Evolutionary conservation across 2,329 filamentous ascomycete species (phyloP), one percentile per base, ranked within the genome.

Genomic region (Paecilomyces sp.): DNA sequence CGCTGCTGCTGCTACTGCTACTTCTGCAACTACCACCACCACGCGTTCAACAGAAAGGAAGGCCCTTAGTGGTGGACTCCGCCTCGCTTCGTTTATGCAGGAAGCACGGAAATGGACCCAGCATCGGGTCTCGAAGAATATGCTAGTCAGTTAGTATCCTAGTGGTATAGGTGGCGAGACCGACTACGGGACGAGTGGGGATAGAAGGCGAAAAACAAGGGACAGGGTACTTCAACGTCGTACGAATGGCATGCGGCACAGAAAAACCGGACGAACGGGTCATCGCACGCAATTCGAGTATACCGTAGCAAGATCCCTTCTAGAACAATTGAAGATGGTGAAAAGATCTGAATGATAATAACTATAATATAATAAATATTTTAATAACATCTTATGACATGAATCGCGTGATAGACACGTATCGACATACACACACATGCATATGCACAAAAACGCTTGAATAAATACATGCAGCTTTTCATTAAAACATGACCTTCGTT

Each of bases 401-500:
- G n/a, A 47, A 47, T 47, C n/a, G 18, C 18, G 5, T 33, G 3
- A 47, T 47, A 47, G 41, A 47, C 41, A 47, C n/a, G 41, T 47
- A 47, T 47, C n/a, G 15, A 18, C 41, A 53, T 9, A 18, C 41
- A 53, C 22, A 53, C 15, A 15, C 3, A 25, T 53, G 28, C 15
- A 53, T 53, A 53, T 53, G 28, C 28, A 53, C 25, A 28, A 53
- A 22, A 25, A 53, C 51, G 22, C 28, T 30, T 13, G 51, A 53
- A 53, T 28, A 53, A 30, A 28, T 53, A 53, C 51, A 53, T 53
- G 28, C 24, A 30, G 51, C 51, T 53, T 28, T 31, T 60, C 58
- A 52, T 60, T 55, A 60, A 33, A 51, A 55, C 63, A 63, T 64
- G 55, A 62, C 57, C 61, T 53, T 63, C 63, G 55, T 64, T 58